These are phyloP conservation scores for Monoraphidium neglectum DNA, from an alignment of 139 green algal species.

Conservation along the genomic window DNA sequence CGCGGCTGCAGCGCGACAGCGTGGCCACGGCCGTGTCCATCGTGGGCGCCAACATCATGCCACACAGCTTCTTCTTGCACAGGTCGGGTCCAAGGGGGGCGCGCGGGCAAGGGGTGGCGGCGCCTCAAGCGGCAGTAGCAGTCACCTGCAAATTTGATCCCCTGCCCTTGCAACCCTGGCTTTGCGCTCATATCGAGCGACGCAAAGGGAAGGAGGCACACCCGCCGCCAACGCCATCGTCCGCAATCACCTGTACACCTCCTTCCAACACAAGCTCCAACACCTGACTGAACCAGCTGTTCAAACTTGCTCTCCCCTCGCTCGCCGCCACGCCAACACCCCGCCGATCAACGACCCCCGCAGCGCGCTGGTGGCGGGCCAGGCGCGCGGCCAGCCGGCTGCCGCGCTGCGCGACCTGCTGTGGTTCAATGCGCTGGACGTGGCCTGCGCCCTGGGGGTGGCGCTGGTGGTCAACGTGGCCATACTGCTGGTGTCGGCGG, in stretches of 20 bases:
- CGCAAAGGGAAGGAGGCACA: too few relatives aligned
- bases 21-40: slow-evolving; percentile 64
- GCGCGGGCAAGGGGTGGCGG: too few relatives aligned
- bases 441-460: slow-evolving; percentile 52
- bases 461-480: slow-evolving; percentile 64
- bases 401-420: slow-evolving; percentile 30
- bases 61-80: slow-evolving; percentile 68
- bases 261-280: too few relatives aligned
- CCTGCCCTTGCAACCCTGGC: too few relatives aligned
- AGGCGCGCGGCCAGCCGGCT: slow-evolving; percentile 11
- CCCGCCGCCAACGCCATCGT: too few relatives aligned
- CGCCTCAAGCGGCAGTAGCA: too few relatives aligned
- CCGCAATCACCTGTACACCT: too few relatives aligned
- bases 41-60: slow-evolving; percentile 67
- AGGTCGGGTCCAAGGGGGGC: background rate
- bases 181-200: too few relatives aligned
- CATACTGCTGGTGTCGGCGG: slow-evolving; percentile 59
- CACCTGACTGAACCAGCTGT: too few relatives aligned
- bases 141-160: too few relatives aligned
- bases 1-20: slow-evolving; percentile 36
- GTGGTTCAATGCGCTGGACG: slow-evolving; percentile 59
- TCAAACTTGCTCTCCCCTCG: too few relatives aligned
- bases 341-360: background rate
- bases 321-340: background rate
- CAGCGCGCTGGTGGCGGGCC: slow-evolving; percentile 47